These are phyloP conservation scores for Dalbergia cochinchinensis DNA, from an alignment of 306 rosid species.

Conservation along the genomic window DNA sequence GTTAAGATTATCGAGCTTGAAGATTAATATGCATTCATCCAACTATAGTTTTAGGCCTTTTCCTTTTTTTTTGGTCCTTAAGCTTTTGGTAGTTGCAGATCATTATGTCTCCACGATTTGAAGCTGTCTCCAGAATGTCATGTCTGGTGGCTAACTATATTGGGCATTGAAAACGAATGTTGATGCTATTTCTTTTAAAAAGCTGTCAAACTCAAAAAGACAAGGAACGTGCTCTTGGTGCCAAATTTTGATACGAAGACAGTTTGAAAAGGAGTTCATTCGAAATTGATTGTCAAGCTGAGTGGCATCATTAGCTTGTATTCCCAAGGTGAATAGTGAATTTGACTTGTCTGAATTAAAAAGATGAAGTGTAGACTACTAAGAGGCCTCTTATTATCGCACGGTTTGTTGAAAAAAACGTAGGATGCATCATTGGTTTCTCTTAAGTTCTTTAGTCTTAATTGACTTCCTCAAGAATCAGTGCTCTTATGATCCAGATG, in stretches of 20 bases:
- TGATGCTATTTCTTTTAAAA: conserved; percentile 33
- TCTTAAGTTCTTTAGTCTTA: background rate
- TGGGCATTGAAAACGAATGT: conserved; percentile 41
- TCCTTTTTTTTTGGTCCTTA: conserved; percentile 29
- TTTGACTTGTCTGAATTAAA: background rate
- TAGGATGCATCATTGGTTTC: background rate
- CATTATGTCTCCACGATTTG: conserved; percentile 37
- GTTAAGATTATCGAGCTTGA: conserved; percentile 98
- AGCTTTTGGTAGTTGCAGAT: conserved; percentile 48
- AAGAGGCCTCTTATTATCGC: background rate
- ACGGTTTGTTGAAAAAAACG: background rate
- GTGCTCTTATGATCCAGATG: background rate
- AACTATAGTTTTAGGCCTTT: conserved; percentile 22
- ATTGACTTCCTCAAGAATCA: background rate
- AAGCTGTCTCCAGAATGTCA: conserved; percentile 52
- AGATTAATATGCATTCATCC: conserved; percentile 58
- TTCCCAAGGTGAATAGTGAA: background rate
- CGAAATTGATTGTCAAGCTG: background rate
- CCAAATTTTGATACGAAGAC: conserved; percentile 10
- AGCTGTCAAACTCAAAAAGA: conserved; percentile 21
- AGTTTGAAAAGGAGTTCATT: conserved; percentile 9
- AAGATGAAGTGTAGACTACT: no score
- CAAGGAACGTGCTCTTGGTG: conserved; percentile 36
- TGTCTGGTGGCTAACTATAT: conserved; percentile 50
- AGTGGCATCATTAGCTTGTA: background rate